Percentiles rank a stretch among this genome's conserved stretches.
Evolutionary conservation across 2,329 filamentous ascomycete species (phyloP).

Genomic region (Cryphonectria nitschkei): DNA sequence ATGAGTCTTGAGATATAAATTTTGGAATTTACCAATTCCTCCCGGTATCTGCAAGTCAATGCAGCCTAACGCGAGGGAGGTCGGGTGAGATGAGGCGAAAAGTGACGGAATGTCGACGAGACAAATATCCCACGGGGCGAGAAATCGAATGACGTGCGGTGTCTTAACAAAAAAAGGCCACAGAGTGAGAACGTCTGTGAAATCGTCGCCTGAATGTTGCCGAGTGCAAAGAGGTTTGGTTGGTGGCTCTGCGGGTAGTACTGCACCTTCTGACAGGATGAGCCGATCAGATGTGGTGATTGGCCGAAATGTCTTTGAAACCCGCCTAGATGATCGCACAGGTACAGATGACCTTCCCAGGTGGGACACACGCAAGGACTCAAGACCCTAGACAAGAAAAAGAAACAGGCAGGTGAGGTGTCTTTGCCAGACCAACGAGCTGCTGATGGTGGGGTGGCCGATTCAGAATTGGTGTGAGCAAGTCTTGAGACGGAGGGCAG

Average conservation of each 20-base stretch:
- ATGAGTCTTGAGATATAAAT: background rate
- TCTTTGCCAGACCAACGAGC: background rate
- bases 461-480: background rate
- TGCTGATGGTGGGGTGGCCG: background rate
- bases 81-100: background rate
- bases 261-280: constrained; percentile 20
- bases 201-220: constrained; percentile 6
- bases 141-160: constrained; percentile 19
- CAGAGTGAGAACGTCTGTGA: constrained; percentile 16
- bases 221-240: constrained; percentile 1
- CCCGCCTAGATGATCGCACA: constrained; percentile 20
- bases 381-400: background rate
- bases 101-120: background rate
- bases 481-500: background rate
- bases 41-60: background rate
- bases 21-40: background rate
- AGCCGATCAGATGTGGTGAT: constrained; percentile 22
- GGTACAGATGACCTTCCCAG: constrained; percentile 27
- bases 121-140: background rate
- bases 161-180: constrained; percentile 19
- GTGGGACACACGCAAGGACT: constrained; percentile 16
- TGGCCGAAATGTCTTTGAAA: constrained; percentile 17
- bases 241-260: constrained; percentile 21
- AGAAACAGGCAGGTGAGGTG: background rate
- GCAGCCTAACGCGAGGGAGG: background rate